A percentile compares a stretch with the other conserved stretches of the same genome.
These are phyloP conservation scores for Xerocomellus dryophilus DNA, from an alignment of 768 basidiomycete species.

Conservation along the genomic window DNA sequence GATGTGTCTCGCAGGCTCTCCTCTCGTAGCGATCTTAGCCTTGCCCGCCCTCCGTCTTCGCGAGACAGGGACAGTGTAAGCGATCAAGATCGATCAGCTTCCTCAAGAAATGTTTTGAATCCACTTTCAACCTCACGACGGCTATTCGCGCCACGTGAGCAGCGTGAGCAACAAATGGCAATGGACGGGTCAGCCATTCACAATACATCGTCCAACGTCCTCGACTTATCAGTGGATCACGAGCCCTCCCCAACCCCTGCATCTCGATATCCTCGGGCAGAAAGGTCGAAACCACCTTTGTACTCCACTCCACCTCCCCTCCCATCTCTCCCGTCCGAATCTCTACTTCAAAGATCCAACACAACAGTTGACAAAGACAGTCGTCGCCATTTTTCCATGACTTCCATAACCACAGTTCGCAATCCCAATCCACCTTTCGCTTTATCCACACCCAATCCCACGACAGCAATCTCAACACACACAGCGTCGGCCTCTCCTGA, in stretches of 20 bases:
- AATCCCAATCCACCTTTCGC: conserved; percentile 42
- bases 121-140: conserved; percentile 44
- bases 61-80: conserved; percentile 25
- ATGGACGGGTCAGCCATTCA: conserved; percentile 14
- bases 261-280: conserved; percentile 33
- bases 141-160: conserved; percentile 56
- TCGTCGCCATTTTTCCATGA: conserved; percentile 44
- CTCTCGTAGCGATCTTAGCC: conserved; percentile 22
- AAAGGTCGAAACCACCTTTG: conserved; percentile 45
- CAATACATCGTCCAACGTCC: conserved; percentile 22
- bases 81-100: conserved; percentile 27
- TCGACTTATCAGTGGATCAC: conserved; percentile 34
- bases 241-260: conserved; percentile 49
- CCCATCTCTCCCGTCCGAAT: conserved; percentile 59
- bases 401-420: conserved; percentile 47
- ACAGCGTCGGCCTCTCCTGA: conserved; percentile 53
- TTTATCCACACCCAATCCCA: conserved; percentile 52
- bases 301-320: conserved; percentile 58
- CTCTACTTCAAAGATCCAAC: conserved; percentile 30
- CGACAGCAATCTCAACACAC: conserved; percentile 64
- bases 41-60: conserved; percentile 25
- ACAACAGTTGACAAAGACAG: conserved; percentile 24
- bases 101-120: conserved; percentile 20
- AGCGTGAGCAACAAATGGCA: conserved; percentile 41
- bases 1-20: conserved; percentile 29